These are phyloP conservation scores for Mycena filopes DNA, from an alignment of 768 basidiomycete species.

Conservation along the genomic window DNA sequence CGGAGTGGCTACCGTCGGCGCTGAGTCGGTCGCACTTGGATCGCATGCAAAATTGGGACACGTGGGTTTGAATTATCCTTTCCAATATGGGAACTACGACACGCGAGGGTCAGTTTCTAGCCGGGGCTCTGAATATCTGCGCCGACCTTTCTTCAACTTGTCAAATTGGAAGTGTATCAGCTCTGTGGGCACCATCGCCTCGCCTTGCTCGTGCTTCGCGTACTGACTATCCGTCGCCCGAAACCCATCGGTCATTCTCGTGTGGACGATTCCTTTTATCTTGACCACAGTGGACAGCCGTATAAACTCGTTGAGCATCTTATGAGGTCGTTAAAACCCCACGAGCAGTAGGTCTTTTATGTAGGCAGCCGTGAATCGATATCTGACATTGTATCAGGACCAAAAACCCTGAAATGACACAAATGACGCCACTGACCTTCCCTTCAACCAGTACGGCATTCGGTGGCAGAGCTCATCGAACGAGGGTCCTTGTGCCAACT, in stretches of 20 bases:
- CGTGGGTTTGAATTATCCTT: slow-evolving; percentile 49
- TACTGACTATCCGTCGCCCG: slow-evolving; percentile 48
- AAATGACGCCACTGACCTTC: slow-evolving; percentile 44
- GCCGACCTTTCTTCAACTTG: slow-evolving; percentile 54
- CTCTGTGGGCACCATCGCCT: slow-evolving; percentile 40
- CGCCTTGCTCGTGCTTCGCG: slow-evolving; percentile 44
- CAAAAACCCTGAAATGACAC: neutral
- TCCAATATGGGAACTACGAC: slow-evolving; percentile 49
- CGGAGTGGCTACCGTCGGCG: slow-evolving; percentile 53
- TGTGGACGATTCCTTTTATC: neutral
- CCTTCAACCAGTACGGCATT: slow-evolving; percentile 57
- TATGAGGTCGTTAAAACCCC: slow-evolving; percentile 52
- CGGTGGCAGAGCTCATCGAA: slow-evolving; percentile 50
- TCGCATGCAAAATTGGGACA: slow-evolving; percentile 55
- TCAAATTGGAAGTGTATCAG: slow-evolving; percentile 54
- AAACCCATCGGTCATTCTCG: neutral
- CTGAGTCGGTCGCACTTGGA: slow-evolving; percentile 44
- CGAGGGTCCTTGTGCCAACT: slow-evolving; percentile 39
- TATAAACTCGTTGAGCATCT: slow-evolving; percentile 54
- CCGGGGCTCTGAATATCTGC: neutral
- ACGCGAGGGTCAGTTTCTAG: neutral
- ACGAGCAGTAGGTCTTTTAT: slow-evolving; percentile 51
- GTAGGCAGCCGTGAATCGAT: slow-evolving; percentile 59
- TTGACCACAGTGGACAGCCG: slow-evolving; percentile 50
- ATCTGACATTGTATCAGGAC: slow-evolving; percentile 37